These are phyloP conservation scores for Ensete ventricosum DNA, from an alignment of 176 grass and related monocot genomes.

Conservation along the genomic window DNA sequence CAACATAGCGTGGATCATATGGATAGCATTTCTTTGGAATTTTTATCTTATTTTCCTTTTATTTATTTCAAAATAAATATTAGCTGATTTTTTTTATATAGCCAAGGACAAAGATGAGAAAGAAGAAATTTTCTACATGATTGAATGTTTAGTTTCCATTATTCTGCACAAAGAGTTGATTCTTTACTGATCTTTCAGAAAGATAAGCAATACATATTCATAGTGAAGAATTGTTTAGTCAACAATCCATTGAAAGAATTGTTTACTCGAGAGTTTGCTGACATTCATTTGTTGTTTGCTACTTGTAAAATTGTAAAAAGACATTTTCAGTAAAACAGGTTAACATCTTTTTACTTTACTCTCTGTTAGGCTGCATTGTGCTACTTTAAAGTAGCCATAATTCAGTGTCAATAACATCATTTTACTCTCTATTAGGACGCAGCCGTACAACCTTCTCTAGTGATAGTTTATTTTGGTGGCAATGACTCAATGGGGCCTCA, in stretches of 20 bases:
- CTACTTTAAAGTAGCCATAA: no score
- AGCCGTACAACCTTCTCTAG: conserved; percentile 47
- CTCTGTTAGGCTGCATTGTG: neutral
- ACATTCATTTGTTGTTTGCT: neutral
- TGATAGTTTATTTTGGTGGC: conserved; percentile 94
- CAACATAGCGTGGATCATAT: neutral
- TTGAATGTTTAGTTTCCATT: neutral
- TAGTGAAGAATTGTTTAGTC: neutral
- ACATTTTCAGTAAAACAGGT: neutral
- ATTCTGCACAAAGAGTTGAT: neutral
- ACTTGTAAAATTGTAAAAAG: neutral
- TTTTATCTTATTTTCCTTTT: neutral
- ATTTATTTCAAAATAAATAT: neutral
- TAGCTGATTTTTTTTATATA: neutral
- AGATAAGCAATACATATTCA: neutral
- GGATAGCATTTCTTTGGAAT: neutral
- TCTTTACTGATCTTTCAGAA: neutral
- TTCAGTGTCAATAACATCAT: conserved; percentile 1
- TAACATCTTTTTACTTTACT: neutral
- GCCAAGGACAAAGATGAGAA: no score
- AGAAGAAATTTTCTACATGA: no score
- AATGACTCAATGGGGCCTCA: conserved; percentile 66
- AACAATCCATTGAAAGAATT: neutral
- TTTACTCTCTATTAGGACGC: conserved; percentile 34
- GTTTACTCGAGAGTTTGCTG: neutral